Percentiles rank a stretch among this genome's conserved stretches.
These are phyloP conservation scores for Apocynum venetum DNA, from an alignment of 257 asterid genomes.

Conservation along the genomic window DNA sequence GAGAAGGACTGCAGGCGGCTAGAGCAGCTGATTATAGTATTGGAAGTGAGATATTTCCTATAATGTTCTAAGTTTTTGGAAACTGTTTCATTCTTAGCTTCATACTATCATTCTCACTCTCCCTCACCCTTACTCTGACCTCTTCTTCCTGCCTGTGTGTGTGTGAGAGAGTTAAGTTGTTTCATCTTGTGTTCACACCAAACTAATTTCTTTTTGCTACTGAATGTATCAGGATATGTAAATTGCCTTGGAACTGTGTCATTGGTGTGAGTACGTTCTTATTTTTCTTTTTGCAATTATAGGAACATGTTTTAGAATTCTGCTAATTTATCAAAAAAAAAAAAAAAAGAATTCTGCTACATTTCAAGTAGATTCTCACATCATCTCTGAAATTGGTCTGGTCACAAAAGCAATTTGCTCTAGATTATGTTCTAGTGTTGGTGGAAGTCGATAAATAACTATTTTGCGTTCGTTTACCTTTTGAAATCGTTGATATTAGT, in stretches of 20 bases:
- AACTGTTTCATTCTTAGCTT: not conserved
- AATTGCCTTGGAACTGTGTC: not conserved
- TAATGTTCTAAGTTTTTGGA: not conserved
- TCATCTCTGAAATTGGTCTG: not conserved
- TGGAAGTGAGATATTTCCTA: constrained; percentile 65
- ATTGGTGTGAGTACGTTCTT: not conserved
- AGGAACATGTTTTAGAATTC: not conserved
- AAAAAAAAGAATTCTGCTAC: not conserved
- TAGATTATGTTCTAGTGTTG: not conserved
- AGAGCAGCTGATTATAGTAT: constrained; percentile 99
- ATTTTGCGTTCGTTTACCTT: not conserved
- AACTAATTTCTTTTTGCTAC: not conserved
- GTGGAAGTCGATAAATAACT: not conserved
- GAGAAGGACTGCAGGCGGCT: constrained; percentile 99
- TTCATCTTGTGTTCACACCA: not conserved
- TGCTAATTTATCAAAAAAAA: too few relatives aligned
- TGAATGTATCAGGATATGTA: not conserved
- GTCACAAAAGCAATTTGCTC: not conserved
- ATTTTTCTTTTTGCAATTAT: not conserved
- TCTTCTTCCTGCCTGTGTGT: not conserved
- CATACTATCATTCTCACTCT: not conserved
- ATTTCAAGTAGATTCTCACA: not conserved
- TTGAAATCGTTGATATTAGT: not conserved
- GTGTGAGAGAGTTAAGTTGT: not conserved
- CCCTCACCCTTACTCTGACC: not conserved